These are phyloP conservation scores for Coemansia sp. DNA, from an alignment of 192 early-diverging fungal genomes.

Conservation along the genomic window DNA sequence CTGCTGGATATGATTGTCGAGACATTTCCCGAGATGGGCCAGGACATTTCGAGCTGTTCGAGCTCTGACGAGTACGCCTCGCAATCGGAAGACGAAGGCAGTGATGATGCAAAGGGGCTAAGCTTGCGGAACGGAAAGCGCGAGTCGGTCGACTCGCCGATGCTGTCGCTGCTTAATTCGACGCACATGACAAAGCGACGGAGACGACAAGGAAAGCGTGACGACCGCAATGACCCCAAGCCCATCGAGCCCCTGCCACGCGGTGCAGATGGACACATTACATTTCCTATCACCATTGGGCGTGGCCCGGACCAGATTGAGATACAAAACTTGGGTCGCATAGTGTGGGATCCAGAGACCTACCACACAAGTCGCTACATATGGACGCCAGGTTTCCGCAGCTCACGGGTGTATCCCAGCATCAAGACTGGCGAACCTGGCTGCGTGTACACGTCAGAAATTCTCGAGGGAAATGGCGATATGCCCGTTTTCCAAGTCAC, in stretches of 20 bases:
- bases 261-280: slow-evolving; percentile 54
- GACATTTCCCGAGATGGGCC: slow-evolving; percentile 39
- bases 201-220: slow-evolving; percentile 57
- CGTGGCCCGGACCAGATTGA: slow-evolving; percentile 63
- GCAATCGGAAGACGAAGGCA: slow-evolving; percentile 6
- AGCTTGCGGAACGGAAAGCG: slow-evolving; percentile 19
- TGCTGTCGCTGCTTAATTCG: slow-evolving; percentile 1
- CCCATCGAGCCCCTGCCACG: slow-evolving; percentile 57
- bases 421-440: slow-evolving; percentile 54
- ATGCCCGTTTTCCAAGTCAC: slow-evolving; percentile 66
- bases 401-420: slow-evolving; percentile 62
- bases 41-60: slow-evolving; percentile 43
- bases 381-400: slow-evolving; percentile 67
- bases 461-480: slow-evolving; percentile 63
- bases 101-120: not conserved
- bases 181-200: slow-evolving; percentile 39
- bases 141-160: slow-evolving; percentile 3
- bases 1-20: slow-evolving; percentile 48
- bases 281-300: slow-evolving; percentile 61
- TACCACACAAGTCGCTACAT: slow-evolving; percentile 73
- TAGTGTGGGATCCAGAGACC: slow-evolving; percentile 60
- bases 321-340: slow-evolving; percentile 59
- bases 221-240: slow-evolving; percentile 61
- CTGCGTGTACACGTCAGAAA: slow-evolving; percentile 65
- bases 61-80: slow-evolving; percentile 25